Base-by-base conservation (phyloP, 257 asterid genomes). In the Gynochthodes officinalis region DNA sequence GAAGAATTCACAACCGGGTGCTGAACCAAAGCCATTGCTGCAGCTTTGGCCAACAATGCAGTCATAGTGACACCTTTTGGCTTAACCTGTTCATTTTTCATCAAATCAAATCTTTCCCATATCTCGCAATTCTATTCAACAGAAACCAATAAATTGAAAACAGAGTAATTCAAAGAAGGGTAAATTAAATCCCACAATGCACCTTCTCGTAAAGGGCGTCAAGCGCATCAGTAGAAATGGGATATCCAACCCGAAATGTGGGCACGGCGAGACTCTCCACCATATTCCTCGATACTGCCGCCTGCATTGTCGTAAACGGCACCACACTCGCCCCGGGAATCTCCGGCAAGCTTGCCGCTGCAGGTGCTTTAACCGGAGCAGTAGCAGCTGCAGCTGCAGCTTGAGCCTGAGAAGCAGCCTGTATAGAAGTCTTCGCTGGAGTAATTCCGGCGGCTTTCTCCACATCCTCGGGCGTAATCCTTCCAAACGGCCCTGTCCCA, bases 31-130 rank as follows among this genome's bases (percentile, higher is more conserved):
- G 97, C 96, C 95, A 91, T 79, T 6, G 97, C 96, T n/a, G 89
- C 90, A 64, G 97, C 97, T 84, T 89, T 91, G 7, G 96, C 97
- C 81, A 91, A 73, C 83, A 91, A 80, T 0, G 90, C 97, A 0
- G 97, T 91, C 95, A 91, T 89, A 71, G 97, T 91, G 37, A 91
- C 97, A 61, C 96, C 96, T 85, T 91, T 89, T 30, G 83, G 80
- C 86, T 91, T 91, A 73, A 88, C 93, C 97, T 91, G 76, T 76
- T 52, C 49, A 72, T 55, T 73, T 33, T 67, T 60, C 44, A 64
- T 67, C 28, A 19, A 80, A 11, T 75, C 43, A 53, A 23, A 13
- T 28, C 39, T 72, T 27, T 30, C 48, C 48, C 40, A 60, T 49
- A 50, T 48, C 53, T 28, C 57, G 32, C 2, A 69, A 67, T 11